A percentile compares a stretch with the other conserved stretches of the same genome.
Conservation (phyloP, 2,329 filamentous ascomycete species). For the Fusarium sp. region DNA sequence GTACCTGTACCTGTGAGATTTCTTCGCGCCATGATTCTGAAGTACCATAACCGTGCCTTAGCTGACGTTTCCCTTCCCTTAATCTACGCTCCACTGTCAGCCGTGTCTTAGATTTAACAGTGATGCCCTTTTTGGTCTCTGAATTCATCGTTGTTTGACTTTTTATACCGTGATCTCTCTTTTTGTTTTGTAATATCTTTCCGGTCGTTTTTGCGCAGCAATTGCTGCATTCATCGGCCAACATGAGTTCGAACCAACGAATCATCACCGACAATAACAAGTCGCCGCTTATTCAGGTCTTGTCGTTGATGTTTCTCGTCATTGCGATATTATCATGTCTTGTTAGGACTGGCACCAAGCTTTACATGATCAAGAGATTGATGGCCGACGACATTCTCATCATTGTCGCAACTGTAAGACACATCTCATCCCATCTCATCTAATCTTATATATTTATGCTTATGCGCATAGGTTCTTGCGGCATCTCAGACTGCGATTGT, state of each 20-base stretch:
- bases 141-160: not conserved
- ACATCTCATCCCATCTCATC: not conserved
- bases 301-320: slow-evolving; percentile 45
- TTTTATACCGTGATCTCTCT: not conserved
- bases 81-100: slow-evolving; percentile 2
- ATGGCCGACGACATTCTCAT: slow-evolving; percentile 41
- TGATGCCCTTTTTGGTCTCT: not conserved
- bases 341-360: slow-evolving; percentile 42
- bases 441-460: not conserved
- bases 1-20: not conserved
- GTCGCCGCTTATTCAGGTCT: slow-evolving; percentile 44
- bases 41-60: not conserved
- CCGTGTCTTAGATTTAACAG: not conserved
- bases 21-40: not conserved
- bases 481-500: slow-evolving; percentile 36
- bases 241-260: slow-evolving; percentile 38
- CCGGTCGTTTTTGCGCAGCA: not conserved
- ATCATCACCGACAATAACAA: slow-evolving; percentile 45
- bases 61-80: not conserved
- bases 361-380: slow-evolving; percentile 44
- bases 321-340: slow-evolving; percentile 40
- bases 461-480: slow-evolving; percentile 29
- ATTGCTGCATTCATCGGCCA: slow-evolving; percentile 1
- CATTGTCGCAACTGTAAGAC: slow-evolving; percentile 39
- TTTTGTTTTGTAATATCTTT: not conserved